Evolutionary conservation across 2,329 filamentous ascomycete genomes (phyloP).

Genomic region (Beauveria asiatica): DNA sequence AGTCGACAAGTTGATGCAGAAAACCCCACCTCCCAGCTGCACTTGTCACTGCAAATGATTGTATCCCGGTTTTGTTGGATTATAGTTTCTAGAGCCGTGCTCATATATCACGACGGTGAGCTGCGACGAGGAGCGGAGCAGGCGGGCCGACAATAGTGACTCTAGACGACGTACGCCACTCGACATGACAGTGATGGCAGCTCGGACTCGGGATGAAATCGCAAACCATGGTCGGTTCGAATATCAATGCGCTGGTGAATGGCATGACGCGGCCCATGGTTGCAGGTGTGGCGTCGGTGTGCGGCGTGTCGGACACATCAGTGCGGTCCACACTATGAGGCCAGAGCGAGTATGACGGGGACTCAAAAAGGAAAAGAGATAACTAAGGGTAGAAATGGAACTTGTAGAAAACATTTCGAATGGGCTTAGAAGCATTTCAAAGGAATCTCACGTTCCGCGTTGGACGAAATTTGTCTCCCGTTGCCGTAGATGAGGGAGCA

Average conservation of each 20-base stretch:
- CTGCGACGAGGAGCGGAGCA: too few relatives aligned
- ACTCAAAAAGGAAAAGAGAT: not conserved
- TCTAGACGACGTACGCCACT: not conserved
- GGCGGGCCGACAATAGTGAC: too few relatives aligned
- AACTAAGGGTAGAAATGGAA: too few relatives aligned
- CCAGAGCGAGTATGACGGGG: not conserved
- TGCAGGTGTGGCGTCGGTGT: not conserved
- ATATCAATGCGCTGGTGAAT: not conserved
- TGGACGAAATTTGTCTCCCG: not conserved
- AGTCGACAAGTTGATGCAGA: too few relatives aligned
- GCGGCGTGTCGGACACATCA: not conserved
- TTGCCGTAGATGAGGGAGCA: not conserved
- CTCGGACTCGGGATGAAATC: not conserved
- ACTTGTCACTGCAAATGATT: too few relatives aligned
- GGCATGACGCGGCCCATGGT: not conserved
- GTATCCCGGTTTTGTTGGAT: too few relatives aligned
- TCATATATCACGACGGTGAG: too few relatives aligned
- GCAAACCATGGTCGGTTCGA: not conserved
- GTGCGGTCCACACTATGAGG: not conserved
- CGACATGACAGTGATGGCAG: not conserved
- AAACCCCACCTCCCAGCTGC: too few relatives aligned
- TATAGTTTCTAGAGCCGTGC: too few relatives aligned
- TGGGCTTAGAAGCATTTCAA: too few relatives aligned
- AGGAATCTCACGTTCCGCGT: not conserved
- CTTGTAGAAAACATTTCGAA: too few relatives aligned